Evolutionary conservation across 805 yeast species (phyloP).

Genomic region (Ogataea ramenticola): DNA sequence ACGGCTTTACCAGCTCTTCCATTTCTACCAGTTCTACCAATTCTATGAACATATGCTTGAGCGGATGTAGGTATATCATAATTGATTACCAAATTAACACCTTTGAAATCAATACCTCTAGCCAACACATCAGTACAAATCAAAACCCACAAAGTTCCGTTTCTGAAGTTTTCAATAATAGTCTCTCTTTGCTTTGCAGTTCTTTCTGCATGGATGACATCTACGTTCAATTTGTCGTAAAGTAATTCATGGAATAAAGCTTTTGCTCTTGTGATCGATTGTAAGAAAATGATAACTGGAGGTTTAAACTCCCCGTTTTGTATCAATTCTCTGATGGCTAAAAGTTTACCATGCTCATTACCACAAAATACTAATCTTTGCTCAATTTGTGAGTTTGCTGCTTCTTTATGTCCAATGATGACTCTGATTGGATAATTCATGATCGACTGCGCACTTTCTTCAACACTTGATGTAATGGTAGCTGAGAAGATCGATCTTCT

Average conservation of each 20-base stretch:
- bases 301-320: conserved; percentile 82
- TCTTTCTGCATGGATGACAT: conserved; percentile 92
- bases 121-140: conserved; percentile 95
- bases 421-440: conserved; percentile 84
- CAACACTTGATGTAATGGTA: conserved; percentile 89
- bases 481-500: conserved; percentile 88
- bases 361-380: conserved; percentile 85
- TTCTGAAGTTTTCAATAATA: conserved; percentile 75
- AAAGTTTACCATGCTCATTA: conserved; percentile 88
- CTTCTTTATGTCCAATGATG: conserved; percentile 89
- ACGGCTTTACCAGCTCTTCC: conserved; percentile 82
- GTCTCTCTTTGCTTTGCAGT: conserved; percentile 82
- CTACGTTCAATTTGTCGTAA: conserved; percentile 88
- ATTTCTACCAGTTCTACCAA: conserved; percentile 98
- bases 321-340: conserved; percentile 86
- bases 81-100: conserved; percentile 88
- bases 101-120: conserved; percentile 96
- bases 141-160: conserved; percentile 92
- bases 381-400: conserved; percentile 77
- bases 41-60: conserved; percentile 93
- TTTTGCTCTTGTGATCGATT: conserved; percentile 88
- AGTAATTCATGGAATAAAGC: conserved; percentile 89
- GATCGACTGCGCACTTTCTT: conserved; percentile 75
- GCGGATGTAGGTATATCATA: conserved; percentile 94
- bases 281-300: conserved; percentile 87